Evolutionary conservation across 441 rosid species (phyloP).

Genomic region (Hypseocharis bilobata): DNA sequence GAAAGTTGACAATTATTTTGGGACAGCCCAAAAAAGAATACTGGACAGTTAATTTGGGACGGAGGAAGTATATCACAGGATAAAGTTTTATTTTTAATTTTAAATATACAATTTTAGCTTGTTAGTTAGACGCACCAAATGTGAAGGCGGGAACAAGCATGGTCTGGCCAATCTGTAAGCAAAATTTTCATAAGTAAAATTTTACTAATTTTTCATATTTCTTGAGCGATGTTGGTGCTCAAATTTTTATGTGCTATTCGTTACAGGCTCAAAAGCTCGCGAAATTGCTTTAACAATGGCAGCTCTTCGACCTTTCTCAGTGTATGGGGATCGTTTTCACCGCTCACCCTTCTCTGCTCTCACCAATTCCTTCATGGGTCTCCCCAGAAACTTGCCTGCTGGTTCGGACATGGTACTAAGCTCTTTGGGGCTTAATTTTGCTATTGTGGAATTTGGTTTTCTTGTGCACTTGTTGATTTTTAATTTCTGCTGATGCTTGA

Average conservation of each 20-base stretch:
- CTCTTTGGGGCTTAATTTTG: background rate
- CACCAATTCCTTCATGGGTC: background rate
- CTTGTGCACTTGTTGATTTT: background rate
- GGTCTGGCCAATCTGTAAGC: slow-evolving; percentile 27
- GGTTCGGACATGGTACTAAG: slow-evolving; percentile 13
- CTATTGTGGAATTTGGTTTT: too few species aligned
- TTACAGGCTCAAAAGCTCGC: slow-evolving; percentile 22
- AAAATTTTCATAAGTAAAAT: too few species aligned
- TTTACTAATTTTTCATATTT: too few species aligned
- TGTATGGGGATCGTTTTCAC: background rate
- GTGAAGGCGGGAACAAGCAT: slow-evolving; percentile 21
- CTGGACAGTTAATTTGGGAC: too few species aligned
- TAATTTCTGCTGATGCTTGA: background rate
- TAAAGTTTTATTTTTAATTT: too few species aligned
- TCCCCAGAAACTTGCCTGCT: slow-evolving; percentile 14
- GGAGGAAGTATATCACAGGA: too few species aligned
- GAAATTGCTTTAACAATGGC: slow-evolving; percentile 18
- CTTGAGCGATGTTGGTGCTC: background rate
- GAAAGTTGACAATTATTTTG: too few species aligned
- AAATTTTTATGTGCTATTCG: too few species aligned
- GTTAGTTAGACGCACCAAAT: background rate
- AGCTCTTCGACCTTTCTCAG: slow-evolving; percentile 4
- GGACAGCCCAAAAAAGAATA: too few species aligned
- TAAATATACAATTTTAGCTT: too few species aligned
- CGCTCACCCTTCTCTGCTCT: slow-evolving; percentile 5